phyloP scores from a whole-genome alignment of 179 eudicot genomes.

The Nepenthes alata region DNA sequence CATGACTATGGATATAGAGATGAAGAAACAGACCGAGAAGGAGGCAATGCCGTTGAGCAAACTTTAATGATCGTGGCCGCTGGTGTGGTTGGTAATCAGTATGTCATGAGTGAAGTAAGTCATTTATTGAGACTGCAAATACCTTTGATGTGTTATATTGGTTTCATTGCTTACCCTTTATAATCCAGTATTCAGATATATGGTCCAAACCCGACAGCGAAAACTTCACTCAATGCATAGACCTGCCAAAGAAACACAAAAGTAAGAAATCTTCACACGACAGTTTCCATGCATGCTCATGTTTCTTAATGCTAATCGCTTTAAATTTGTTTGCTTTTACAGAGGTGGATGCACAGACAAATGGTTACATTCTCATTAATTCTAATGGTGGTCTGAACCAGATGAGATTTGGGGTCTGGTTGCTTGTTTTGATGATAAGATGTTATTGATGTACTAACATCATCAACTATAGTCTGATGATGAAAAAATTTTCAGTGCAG shows the following conservation, averaged over 20 bases:
- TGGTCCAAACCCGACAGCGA: slow-evolving; percentile 76
- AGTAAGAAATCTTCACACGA: slow-evolving; percentile 27
- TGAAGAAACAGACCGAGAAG: slow-evolving; percentile 17
- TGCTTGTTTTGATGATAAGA: slow-evolving; percentile 17
- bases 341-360: slow-evolving; percentile 61
- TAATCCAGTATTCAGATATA: slow-evolving; percentile 52
- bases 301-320: slow-evolving; percentile 4
- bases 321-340: slow-evolving; percentile 17
- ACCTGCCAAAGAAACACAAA: slow-evolving; percentile 57
- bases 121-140: slow-evolving; percentile 2
- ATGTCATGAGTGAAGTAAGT: slow-evolving; percentile 47
- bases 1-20: slow-evolving; percentile 34
- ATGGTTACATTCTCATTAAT: slow-evolving; percentile 82
- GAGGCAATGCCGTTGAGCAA: slow-evolving; percentile 32
- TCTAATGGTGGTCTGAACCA: slow-evolving; percentile 99
- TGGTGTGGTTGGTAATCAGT: slow-evolving; percentile 30
- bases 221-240: slow-evolving; percentile 77
- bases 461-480: slow-evolving; percentile 29
- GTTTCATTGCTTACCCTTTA: slow-evolving; percentile 11
- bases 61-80: slow-evolving; percentile 56
- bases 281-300: background rate
- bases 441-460: slow-evolving; percentile 2
- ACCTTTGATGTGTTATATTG: background rate
- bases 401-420: slow-evolving; percentile 99
- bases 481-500: slow-evolving; percentile 71